These are phyloP conservation scores for Smittium culicis DNA, from an alignment of 371 early-diverging fungal species.

Conservation along the genomic window DNA sequence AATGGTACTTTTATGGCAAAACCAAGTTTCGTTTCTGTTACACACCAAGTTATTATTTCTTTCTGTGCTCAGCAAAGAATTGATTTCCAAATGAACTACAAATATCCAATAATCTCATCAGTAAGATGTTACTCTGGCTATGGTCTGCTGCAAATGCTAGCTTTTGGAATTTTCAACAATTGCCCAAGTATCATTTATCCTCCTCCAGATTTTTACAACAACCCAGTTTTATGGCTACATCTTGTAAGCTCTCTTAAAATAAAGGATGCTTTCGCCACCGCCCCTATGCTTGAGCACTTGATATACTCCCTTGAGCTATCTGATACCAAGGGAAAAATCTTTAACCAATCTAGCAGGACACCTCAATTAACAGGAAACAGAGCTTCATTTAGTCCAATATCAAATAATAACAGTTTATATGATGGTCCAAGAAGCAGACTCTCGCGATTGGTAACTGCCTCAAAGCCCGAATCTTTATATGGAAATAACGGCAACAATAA, in stretches of 20 bases:
- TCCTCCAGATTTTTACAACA: conserved; percentile 36
- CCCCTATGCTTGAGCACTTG: conserved; percentile 61
- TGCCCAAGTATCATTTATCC: conserved; percentile 41
- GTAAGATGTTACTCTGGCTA: conserved; percentile 52
- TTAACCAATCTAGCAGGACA: not conserved
- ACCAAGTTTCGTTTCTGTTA: conserved; percentile 41
- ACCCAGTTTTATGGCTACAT: conserved; percentile 52
- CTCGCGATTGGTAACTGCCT: not conserved
- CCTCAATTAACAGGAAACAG: not conserved
- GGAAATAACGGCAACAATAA: too few species aligned
- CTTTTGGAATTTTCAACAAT: conserved; percentile 57
- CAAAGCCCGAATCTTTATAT: not conserved
- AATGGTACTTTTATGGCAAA: conserved; percentile 20
- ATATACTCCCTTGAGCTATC: conserved; percentile 32
- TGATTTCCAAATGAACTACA: conserved; percentile 53
- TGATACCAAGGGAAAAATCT: too few species aligned
- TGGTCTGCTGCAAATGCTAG: conserved; percentile 53
- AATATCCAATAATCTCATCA: conserved; percentile 50
- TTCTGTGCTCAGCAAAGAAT: conserved; percentile 65
- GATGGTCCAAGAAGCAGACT: not conserved
- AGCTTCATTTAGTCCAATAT: not conserved
- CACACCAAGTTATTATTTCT: conserved; percentile 50
- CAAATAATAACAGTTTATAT: not conserved
- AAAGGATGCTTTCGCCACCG: conserved; percentile 56
- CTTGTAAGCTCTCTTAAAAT: conserved; percentile 44